Percentiles rank a stretch among this genome's conserved stretches.
Conservation (phyloP, 2,329 filamentous ascomycete species). For the Aspergillus sp. region DNA sequence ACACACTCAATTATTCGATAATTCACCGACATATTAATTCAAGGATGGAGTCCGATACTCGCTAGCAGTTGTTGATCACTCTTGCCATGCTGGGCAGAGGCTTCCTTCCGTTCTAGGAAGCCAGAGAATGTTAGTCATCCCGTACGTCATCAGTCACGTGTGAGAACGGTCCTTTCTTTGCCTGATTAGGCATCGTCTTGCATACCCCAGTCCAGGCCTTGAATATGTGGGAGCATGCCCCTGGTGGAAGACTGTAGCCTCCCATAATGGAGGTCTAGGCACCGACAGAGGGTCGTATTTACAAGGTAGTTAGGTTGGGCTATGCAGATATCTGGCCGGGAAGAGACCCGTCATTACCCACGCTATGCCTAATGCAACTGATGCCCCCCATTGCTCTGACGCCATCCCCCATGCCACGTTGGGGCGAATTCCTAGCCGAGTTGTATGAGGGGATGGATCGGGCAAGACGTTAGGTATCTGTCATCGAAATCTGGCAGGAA, state of each 20-base stretch:
- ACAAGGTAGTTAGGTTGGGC: background rate
- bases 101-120: background rate
- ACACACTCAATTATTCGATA: no score
- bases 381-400: background rate
- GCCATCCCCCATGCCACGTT: slow-evolving; percentile 1
- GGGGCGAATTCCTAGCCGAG: background rate
- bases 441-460: background rate
- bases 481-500: background rate
- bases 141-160: background rate
- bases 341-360: background rate
- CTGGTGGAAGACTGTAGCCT: background rate
- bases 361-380: background rate
- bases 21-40: no score
- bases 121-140: background rate
- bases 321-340: background rate
- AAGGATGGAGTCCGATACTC: background rate
- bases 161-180: background rate
- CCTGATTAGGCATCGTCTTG: background rate
- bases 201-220: no score
- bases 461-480: slow-evolving; percentile 1
- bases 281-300: background rate
- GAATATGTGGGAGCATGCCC: no score
- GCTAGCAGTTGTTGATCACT: background rate
- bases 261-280: background rate
- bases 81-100: background rate